phyloP scores from a whole-genome alignment of 2,329 filamentous ascomycete genomes.

The Aplosporella prunicola region DNA sequence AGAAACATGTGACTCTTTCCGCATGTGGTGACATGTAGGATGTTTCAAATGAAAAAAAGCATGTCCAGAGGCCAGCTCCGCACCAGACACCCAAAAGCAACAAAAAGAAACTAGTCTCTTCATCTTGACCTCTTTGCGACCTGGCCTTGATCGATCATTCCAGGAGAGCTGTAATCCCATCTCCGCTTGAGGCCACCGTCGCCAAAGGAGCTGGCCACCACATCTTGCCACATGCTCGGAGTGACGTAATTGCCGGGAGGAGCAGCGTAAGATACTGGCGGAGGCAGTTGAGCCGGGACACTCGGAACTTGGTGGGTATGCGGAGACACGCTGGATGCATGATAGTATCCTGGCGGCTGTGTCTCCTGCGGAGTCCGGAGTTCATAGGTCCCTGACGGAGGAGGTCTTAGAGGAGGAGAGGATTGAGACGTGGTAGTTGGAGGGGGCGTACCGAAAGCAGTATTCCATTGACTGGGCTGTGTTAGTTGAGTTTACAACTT shows the following conservation, averaged over 20 bases:
- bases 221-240: slow-evolving; percentile 44
- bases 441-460: slow-evolving; percentile 71
- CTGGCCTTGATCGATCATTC: slow-evolving; percentile 26
- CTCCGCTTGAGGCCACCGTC: slow-evolving; percentile 34
- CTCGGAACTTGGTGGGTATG: slow-evolving; percentile 23
- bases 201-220: slow-evolving; percentile 33
- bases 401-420: slow-evolving; percentile 35
- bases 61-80: too few relatives aligned
- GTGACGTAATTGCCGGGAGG: slow-evolving; percentile 31
- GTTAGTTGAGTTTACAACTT: slow-evolving; percentile 15
- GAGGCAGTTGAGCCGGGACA: slow-evolving; percentile 22
- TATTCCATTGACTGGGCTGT: slow-evolving; percentile 73
- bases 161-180: slow-evolving; percentile 32
- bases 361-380: slow-evolving; percentile 27
- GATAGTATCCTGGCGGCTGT: slow-evolving; percentile 22
- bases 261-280: slow-evolving; percentile 25
- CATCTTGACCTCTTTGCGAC: slow-evolving; percentile 30
- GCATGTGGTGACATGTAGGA: too few relatives aligned
- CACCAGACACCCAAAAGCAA: too few relatives aligned
- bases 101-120: too few relatives aligned
- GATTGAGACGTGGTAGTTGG: slow-evolving; percentile 33
- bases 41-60: too few relatives aligned
- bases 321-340: slow-evolving; percentile 27
- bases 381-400: slow-evolving; percentile 31
- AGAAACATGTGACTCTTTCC: too few relatives aligned